These are phyloP conservation scores for Puya raimondii DNA, from an alignment of 176 grass and related monocot species.

Conservation along the genomic window DNA sequence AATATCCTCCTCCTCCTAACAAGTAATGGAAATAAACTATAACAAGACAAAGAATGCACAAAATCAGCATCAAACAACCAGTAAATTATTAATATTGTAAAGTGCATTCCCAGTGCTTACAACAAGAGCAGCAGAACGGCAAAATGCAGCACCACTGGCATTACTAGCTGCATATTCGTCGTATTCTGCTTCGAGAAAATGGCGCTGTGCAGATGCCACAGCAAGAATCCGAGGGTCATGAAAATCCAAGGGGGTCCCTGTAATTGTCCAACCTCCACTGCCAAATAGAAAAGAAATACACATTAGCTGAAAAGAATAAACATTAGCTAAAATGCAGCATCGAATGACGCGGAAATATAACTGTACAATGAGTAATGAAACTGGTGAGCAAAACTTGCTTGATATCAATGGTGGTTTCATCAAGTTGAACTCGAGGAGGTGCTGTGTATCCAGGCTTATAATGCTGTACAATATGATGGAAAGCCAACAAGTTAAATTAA, in stretches of 20 bases:
- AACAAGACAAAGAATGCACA: too few relatives aligned
- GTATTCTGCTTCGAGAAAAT: slow-evolving; percentile 69
- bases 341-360: too few relatives aligned
- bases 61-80: neutral
- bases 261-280: slow-evolving; percentile 82
- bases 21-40: too few relatives aligned
- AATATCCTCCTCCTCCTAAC: too few relatives aligned
- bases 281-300: neutral
- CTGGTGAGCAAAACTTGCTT: slow-evolving; percentile 26
- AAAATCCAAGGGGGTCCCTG: slow-evolving; percentile 56
- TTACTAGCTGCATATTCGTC: slow-evolving; percentile 72
- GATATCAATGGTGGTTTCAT: slow-evolving; percentile 89
- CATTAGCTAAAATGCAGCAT: neutral
- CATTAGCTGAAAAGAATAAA: neutral
- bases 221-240: slow-evolving; percentile 68
- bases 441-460: slow-evolving; percentile 87
- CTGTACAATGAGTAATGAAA: neutral
- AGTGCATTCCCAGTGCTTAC: slow-evolving; percentile 23
- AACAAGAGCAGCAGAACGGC: slow-evolving; percentile 76
- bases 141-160: slow-evolving; percentile 80
- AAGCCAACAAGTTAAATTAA: neutral
- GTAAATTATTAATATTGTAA: neutral
- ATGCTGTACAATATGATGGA: slow-evolving; percentile 33
- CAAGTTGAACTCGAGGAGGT: slow-evolving; percentile 40
- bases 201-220: slow-evolving; percentile 60